Conservation (phyloP, 1,284 basidiomycete genomes). For the Fomitopsis palustris region DNA sequence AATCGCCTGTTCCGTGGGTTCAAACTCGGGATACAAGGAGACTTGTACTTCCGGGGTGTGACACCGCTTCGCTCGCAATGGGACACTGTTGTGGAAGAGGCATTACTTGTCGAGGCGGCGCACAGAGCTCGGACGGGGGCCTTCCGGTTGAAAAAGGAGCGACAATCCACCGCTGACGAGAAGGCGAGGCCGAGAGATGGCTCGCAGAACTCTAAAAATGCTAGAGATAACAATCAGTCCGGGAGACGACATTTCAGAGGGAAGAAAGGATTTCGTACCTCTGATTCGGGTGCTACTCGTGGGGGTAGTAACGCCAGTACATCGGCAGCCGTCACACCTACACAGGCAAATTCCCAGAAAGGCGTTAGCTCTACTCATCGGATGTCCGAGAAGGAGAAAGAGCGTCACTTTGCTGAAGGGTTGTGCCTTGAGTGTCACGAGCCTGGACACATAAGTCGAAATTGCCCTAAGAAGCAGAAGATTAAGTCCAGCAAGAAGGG, state of each 20-base stretch:
- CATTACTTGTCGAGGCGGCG: slow-evolving; percentile 14
- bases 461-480: neutral
- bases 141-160: no score
- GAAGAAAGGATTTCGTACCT: no score
- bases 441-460: neutral
- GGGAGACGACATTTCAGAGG: no score
- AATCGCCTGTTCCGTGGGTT: slow-evolving; percentile 34
- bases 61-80: slow-evolving; percentile 20
- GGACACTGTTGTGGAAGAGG: slow-evolving; percentile 10
- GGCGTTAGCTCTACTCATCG: neutral
- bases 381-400: slow-evolving; percentile 1
- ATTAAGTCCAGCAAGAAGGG: neutral
- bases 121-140: neutral
- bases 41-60: slow-evolving; percentile 26
- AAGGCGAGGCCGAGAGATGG: no score
- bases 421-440: slow-evolving; percentile 5
- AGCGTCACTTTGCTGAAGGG: neutral
- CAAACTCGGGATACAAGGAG: slow-evolving; percentile 21
- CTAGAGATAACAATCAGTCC: no score
- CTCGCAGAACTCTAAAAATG: no score
- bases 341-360: neutral
- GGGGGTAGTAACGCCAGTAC: neutral
- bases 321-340: no score
- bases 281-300: neutral
- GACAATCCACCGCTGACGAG: no score